Base-by-base conservation (phyloP, 2,329 filamentous ascomycete genomes). In the Coniella lustricola region DNA sequence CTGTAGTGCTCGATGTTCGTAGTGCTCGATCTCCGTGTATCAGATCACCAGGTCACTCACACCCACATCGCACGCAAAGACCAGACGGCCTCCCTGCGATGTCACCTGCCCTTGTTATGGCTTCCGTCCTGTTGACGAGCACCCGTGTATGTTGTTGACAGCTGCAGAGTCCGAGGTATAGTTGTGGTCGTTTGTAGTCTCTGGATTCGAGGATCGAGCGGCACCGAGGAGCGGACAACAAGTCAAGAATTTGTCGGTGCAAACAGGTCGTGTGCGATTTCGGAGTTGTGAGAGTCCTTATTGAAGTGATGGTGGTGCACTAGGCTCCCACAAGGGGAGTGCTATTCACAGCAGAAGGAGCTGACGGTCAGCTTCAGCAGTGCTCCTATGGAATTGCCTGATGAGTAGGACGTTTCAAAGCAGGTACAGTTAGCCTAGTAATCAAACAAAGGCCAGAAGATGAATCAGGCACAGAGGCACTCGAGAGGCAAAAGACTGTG, bases 51-150 rank as follows among this genome's bases (percentile, higher is more conserved):
- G 58, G 60, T 65, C 64, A 60, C 62, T 66, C 64, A 64, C 65
- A 65, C 69, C 70, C 67, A 61, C 71, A 72, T 72, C 67, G 66
- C 69, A 68, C 65, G 57, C 61, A 56, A 57, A 64, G 60, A 64
- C 61, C 63, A 48, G 54, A 45, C 50, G 57, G 60, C 54, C 62
- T 58, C 52, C 59, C 47, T 55, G 55, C 57, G 60, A 61, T 54
- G 48, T 50, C 47, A 49, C 51, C 47, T 50, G 40, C 50, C 41
- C 37, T 29, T 50, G 34, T 38, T 34, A 35, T 25, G 32, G 25
- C 25, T 29, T 16, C 20, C 9, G 31, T 31, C 9, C 18, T 21
- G 29, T 33, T 18, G 16, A 18, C 4, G 22, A 32, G 32, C 40
- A 16, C 31, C 22, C 34, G 17, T 38, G 40, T 48, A 34, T 33